Evolutionary conservation across 345 rosid species (phyloP).

Genomic region (Carallia brachiata): DNA sequence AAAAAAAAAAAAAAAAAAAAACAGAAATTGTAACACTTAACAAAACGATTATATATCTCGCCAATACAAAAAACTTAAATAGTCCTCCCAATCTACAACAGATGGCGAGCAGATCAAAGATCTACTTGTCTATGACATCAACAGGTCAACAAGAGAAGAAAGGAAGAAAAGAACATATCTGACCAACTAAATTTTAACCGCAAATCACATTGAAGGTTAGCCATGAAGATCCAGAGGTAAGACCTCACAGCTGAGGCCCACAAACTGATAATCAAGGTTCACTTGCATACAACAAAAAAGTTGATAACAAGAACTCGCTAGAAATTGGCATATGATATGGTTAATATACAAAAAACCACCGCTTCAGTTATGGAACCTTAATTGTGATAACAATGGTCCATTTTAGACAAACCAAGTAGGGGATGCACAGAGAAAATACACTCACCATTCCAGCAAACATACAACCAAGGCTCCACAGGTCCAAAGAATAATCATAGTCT

Average conservation of each 20-base stretch:
- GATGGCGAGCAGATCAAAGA: constrained; percentile 34
- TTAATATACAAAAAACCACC: too few relatives aligned
- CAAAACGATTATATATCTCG: constrained; percentile 16
- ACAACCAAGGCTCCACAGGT: constrained; percentile 99
- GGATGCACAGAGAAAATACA: neutral
- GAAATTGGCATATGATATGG: too few relatives aligned
- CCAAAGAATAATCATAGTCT: constrained; percentile 97
- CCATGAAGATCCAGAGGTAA: neutral
- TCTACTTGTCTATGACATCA: constrained; percentile 15
- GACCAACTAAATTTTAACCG: constrained; percentile 3
- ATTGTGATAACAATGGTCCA: neutral
- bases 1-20: constrained; percentile 20
- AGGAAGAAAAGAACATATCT: neutral
- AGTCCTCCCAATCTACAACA: constrained; percentile 27
- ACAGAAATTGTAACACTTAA: constrained; percentile 30
- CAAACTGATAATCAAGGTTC: constrained; percentile 1
- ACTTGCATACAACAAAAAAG: constrained; percentile 28
- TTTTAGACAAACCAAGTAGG: neutral
- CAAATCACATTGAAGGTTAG: neutral
- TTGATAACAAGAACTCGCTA: constrained; percentile 12
- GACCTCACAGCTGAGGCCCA: neutral
- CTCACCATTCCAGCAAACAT: constrained; percentile 99
- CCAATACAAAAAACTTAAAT: constrained; percentile 19
- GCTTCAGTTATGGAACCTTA: neutral
- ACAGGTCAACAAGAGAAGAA: constrained; percentile 1